Conservation (phyloP, 805 yeast species). For the Wickerhamomyces bisporus region DNA sequence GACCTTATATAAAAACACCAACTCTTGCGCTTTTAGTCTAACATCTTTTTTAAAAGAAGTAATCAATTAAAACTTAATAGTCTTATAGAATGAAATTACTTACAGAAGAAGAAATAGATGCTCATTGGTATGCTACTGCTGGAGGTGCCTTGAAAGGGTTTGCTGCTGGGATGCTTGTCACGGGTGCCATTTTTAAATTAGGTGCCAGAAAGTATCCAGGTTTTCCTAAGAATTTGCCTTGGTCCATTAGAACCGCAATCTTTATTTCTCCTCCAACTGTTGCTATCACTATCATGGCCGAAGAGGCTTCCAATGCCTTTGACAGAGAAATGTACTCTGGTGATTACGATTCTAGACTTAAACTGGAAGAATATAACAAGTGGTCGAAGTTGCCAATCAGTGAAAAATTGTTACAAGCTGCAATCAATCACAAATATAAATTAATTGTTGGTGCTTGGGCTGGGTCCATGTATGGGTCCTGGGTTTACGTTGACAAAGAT, state of each 20-base stretch:
- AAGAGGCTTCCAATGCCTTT: conserved; percentile 61
- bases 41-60: too few species aligned
- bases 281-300: conserved; percentile 60
- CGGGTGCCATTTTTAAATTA: conserved; percentile 47
- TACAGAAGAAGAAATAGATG: conserved; percentile 59
- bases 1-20: background rate
- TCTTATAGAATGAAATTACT: conserved; percentile 55
- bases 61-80: background rate
- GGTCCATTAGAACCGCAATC: conserved; percentile 57
- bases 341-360: conserved; percentile 31
- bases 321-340: conserved; percentile 58
- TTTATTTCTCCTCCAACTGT: conserved; percentile 65
- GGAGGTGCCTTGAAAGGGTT: conserved; percentile 61
- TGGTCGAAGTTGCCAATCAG: conserved; percentile 45
- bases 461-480: conserved; percentile 73
- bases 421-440: conserved; percentile 55
- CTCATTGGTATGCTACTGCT: conserved; percentile 53
- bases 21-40: too few species aligned
- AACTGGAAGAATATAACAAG: conserved; percentile 40
- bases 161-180: conserved; percentile 48
- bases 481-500: conserved; percentile 69
- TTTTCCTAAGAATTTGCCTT: conserved; percentile 40
- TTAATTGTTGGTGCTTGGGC: conserved; percentile 76
- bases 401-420: conserved; percentile 45
- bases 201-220: conserved; percentile 45